These are phyloP conservation scores for Xylaria polymorpha DNA, from an alignment of 2,329 filamentous ascomycete genomes.

Conservation along the genomic window DNA sequence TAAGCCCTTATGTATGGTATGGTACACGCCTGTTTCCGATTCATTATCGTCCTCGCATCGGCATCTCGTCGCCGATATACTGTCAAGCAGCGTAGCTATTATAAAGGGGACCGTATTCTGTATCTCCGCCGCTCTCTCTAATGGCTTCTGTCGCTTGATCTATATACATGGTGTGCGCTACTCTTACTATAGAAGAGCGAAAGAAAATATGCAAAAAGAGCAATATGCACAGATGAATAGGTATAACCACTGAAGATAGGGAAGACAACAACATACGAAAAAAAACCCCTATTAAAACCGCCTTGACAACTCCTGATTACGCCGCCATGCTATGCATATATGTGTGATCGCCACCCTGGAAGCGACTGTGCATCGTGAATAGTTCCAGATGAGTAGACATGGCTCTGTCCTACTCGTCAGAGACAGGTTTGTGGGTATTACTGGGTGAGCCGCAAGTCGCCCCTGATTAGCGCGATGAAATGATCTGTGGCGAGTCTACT, in stretches of 20 bases:
- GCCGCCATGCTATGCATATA: constrained; percentile 35
- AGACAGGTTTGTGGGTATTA: background rate
- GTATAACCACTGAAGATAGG: background rate
- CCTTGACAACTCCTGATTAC: constrained; percentile 27
- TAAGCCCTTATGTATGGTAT: constrained; percentile 10
- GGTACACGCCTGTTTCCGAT: constrained; percentile 4
- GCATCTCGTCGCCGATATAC: background rate
- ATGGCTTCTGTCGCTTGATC: background rate
- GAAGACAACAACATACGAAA: too few relatives aligned
- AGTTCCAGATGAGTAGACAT: background rate
- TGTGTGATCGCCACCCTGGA: constrained; percentile 10
- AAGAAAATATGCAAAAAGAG: constrained; percentile 10
- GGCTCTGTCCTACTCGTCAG: background rate
- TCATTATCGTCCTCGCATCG: background rate
- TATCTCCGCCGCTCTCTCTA: constrained; percentile 4
- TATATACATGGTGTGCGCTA: constrained; percentile 9
- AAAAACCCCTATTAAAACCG: too few relatives aligned
- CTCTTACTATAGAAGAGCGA: background rate
- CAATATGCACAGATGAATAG: constrained; percentile 6
- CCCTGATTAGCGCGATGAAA: constrained; percentile 5
- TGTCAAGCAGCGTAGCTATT: background rate
- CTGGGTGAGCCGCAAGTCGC: background rate
- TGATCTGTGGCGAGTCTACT: constrained; percentile 29
- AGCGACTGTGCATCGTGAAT: constrained; percentile 8
- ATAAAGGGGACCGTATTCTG: background rate